Conservation (phyloP, 495 filamentous ascomycete genomes). For the Stereocaulon alpinum region DNA sequence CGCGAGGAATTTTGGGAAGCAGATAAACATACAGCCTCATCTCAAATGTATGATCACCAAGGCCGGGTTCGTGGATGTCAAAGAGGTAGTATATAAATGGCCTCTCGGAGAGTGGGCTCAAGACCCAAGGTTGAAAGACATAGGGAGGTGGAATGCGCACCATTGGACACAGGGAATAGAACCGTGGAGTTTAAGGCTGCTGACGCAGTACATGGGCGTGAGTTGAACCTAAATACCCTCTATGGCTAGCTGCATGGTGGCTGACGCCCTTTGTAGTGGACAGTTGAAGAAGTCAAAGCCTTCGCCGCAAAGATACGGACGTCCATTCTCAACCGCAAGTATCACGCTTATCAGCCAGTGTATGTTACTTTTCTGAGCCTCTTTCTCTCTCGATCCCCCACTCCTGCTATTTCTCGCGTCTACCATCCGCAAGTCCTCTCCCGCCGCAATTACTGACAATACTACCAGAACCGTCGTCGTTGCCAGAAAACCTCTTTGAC, state of each 20-base stretch:
- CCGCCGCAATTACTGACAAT: constrained; percentile 47
- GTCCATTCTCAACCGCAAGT: constrained; percentile 21
- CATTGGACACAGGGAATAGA: constrained; percentile 53
- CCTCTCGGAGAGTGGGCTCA: constrained; percentile 59
- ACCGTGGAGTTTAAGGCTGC: constrained; percentile 44
- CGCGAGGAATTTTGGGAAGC: constrained; percentile 39
- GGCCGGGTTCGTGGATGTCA: constrained; percentile 50
- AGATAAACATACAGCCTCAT: constrained; percentile 37
- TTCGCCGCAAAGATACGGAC: constrained; percentile 18
- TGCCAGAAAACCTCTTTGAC: constrained; percentile 32
- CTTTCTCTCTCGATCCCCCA: too few species aligned
- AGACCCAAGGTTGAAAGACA: constrained; percentile 51
- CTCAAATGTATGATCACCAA: constrained; percentile 30
- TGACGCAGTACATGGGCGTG: constrained; percentile 45
- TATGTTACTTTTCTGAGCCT: constrained; percentile 17
- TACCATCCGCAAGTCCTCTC: too few species aligned
- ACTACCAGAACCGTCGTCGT: constrained; percentile 24
- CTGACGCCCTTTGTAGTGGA: constrained; percentile 24
- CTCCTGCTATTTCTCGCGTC: background rate
- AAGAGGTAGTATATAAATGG: constrained; percentile 48
- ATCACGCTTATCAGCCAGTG: constrained; percentile 27
- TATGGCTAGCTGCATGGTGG: background rate
- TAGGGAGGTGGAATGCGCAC: constrained; percentile 50
- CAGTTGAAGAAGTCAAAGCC: constrained; percentile 19
- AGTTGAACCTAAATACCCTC: constrained; percentile 9